phyloP scores from a whole-genome alignment of 139 green algal genomes.

The Eudorina sp. region DNA sequence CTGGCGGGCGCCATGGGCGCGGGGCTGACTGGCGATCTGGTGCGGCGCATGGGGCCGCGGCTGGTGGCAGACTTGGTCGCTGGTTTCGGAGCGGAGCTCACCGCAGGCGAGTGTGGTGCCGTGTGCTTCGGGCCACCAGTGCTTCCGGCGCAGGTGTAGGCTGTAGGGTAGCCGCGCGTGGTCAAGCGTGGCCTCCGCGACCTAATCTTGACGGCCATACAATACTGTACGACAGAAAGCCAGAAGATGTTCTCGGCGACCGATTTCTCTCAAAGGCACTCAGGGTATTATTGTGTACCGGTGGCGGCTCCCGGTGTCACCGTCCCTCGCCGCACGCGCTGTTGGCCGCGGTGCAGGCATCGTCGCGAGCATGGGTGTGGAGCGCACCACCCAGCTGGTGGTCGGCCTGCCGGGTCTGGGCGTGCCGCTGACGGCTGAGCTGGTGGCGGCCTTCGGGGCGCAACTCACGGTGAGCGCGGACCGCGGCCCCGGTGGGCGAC shows the following conservation, averaged over 20 bases:
- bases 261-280: no score
- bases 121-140: no score
- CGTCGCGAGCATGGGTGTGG: conserved; percentile 26
- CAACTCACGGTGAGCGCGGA: neutral
- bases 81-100: neutral
- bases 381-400: conserved; percentile 42
- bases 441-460: conserved; percentile 23
- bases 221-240: no score
- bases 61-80: conserved; percentile 18
- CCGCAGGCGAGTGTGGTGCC: neutral
- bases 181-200: no score
- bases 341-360: neutral
- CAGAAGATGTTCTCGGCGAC: no score
- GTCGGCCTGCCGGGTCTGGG: neutral
- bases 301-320: no score
- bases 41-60: conserved; percentile 38
- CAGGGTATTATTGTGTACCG: no score
- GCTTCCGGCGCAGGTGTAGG: no score
- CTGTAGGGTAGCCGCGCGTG: no score
- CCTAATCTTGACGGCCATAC: no score
- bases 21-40: conserved; percentile 10
- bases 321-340: no score
- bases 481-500: no score
- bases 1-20: conserved; percentile 9
- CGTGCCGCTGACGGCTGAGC: neutral